Evolutionary conservation across 139 green algal species (phyloP).

Genomic region (Picochlorum sp.): DNA sequence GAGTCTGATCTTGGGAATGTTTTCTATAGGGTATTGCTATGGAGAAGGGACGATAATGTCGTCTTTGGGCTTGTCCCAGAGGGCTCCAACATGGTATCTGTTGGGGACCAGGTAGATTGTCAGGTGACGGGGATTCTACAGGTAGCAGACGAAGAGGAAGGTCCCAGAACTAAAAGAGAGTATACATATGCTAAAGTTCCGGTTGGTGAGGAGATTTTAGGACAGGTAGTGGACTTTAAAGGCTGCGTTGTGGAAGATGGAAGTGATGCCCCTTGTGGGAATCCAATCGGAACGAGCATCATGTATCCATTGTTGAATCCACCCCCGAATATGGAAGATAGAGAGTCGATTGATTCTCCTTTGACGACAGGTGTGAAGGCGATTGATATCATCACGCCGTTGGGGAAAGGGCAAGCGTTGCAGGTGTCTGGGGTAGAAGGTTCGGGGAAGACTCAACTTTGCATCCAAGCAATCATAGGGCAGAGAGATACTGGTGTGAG

Average conservation of each 20-base stretch:
- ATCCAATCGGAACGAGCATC: slow-evolving; percentile 10
- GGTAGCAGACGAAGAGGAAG: slow-evolving; percentile 63
- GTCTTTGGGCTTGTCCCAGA: slow-evolving; percentile 63
- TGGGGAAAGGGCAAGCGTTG: slow-evolving; percentile 69
- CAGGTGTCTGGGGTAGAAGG: slow-evolving; percentile 53
- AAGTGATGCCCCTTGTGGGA: background rate
- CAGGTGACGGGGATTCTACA: slow-evolving; percentile 70
- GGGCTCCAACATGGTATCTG: slow-evolving; percentile 32
- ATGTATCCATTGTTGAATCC: slow-evolving; percentile 54
- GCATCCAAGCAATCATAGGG: slow-evolving; percentile 54
- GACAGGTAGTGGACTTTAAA: slow-evolving; percentile 51
- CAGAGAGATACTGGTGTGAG: slow-evolving; percentile 35
- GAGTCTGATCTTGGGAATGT: background rate
- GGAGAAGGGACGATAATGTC: slow-evolving; percentile 67
- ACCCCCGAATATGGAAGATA: slow-evolving; percentile 55
- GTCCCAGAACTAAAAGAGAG: slow-evolving; percentile 66
- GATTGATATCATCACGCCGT: slow-evolving; percentile 71
- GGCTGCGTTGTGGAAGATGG: slow-evolving; percentile 21
- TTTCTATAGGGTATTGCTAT: slow-evolving; percentile 62
- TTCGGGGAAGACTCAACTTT: slow-evolving; percentile 53
- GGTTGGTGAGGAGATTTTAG: slow-evolving; percentile 35
- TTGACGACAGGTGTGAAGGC: slow-evolving; percentile 67
- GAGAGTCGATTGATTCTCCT: slow-evolving; percentile 66
- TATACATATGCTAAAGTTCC: slow-evolving; percentile 50
- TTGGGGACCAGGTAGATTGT: slow-evolving; percentile 62